phyloP scores from a whole-genome alignment of 2,329 filamentous ascomycete species.

The Cladorrhinum sp. region DNA sequence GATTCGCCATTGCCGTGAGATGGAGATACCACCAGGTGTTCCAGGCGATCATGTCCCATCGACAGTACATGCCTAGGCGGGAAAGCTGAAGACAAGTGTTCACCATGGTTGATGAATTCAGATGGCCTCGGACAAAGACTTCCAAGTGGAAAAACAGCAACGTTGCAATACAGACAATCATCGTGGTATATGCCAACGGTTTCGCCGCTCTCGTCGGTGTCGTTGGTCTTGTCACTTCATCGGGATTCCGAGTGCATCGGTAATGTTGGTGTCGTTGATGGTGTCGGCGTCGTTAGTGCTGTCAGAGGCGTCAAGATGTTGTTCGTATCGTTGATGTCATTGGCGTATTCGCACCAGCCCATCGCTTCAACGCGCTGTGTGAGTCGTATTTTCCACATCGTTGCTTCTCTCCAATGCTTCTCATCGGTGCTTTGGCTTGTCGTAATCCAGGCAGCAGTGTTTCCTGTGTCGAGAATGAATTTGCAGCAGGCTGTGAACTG shows the following conservation, averaged over 20 bases:
- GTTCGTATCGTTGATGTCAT: too few species aligned
- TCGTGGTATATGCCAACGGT: neutral
- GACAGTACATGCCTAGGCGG: neutral
- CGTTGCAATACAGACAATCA: too few species aligned
- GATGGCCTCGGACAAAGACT: neutral
- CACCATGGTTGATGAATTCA: neutral
- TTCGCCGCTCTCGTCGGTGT: neutral
- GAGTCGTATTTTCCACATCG: too few species aligned
- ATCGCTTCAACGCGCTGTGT: too few species aligned
- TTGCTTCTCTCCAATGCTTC: neutral
- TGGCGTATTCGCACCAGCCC: too few species aligned
- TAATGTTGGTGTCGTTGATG: neutral
- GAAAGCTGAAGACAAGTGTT: neutral
- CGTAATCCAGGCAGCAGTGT: too few species aligned
- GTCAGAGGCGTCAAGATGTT: neutral
- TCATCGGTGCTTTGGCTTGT: neutral
- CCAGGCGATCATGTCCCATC: neutral
- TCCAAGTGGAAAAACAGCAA: too few species aligned
- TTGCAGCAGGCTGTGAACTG: neutral
- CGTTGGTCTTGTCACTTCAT: too few species aligned
- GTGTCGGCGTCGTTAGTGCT: neutral
- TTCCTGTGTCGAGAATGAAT: neutral
- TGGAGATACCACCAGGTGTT: neutral
- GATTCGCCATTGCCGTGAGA: neutral
- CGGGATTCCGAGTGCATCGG: too few species aligned